Base-by-base conservation (phyloP, 2,329 filamentous ascomycete genomes). In the Aspergillus sp. region DNA sequence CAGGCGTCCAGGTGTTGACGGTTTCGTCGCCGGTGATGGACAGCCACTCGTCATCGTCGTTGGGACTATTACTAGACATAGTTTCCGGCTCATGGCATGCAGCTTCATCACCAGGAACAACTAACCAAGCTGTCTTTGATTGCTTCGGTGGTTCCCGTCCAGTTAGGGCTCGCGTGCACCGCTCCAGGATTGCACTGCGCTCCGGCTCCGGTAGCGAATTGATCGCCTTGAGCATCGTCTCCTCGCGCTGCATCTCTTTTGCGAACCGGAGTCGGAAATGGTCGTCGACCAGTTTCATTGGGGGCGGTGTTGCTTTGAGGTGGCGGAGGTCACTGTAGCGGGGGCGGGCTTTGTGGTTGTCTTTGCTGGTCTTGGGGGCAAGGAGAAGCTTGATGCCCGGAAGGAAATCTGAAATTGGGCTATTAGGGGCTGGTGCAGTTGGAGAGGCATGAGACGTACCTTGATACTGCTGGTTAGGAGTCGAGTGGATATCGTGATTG, bases 181-280 rank as follows among this genome's bases (percentile, higher is more conserved):
- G 12, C 7, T 39, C 36, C 6, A 39, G 12, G 8, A 39, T 8
- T 4, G 36, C 36, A 5, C 19, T 39, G 12, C 19, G 3, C 36
- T 39, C 36, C 6, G 9, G 8, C 26, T 27, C 36, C 36, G 36
- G 36, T 7, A 39, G 26, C 4, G 36, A 39, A 10, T 39, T 39
- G 7, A 39, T 26, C 3, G 36, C 19, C 5, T 27, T 39, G 4
- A 43, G 48, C 28, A 41, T 47, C n/a, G 55, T 52, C 19, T 57
- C 53, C 38, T 60, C 57, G 10, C 54, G 54, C 10, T 49, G 49
- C 27, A 55, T 48, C 43, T 55, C 57, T 50, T 70, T 62, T 5
- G 60, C 62, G 45, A 70, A 71, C 29, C 57, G 60, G 5, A 56
- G 49, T 3, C 68, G 64, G 48, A 71, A 71, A 41, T 63, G 59